Base-by-base conservation (phyloP, 129 eudicot species). In the Flaveria robusta region DNA sequence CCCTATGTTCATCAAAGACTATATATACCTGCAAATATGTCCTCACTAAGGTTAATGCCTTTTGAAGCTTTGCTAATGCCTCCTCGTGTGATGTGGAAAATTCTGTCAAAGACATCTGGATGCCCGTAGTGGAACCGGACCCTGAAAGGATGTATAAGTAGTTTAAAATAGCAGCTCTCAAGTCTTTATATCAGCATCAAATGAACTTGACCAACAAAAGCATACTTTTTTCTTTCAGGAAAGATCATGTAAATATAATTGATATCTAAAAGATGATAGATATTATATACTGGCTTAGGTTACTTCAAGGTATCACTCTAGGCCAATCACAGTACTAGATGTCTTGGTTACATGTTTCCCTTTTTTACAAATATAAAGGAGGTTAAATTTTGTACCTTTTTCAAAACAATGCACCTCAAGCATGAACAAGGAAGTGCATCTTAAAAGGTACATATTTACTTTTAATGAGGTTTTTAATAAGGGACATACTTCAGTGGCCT, bases 61-160 rank as follows among this genome's bases (percentile, higher is more conserved):
- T 82, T 79, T 23, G 99, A 95, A 70, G 99, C 91, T 86, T 95
- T 95, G 85, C 99, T 95, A 78, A 95, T 91, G 82, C 99, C 99
- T 47, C 99, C 99, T 76, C 99, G 97, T 70, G 99, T 95, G 46
- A 95, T 89, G 85, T 95, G 99, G 79, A 95, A 95, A 58, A 95
- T 89, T 70, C 97, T 85, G 64, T 95, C 97, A 24, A 95, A 95
- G 71, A 95, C 97, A 76, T 95, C 99, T 37, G 99, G 99, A 85
- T 95, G 99, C 49, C 99, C 99, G 78, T 95, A 95, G 68, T 95
- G 99, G 94, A 95, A 95, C 9, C 99, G 93, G 74, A 91, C 97
- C 92, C 99, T 95, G 79, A 63, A 52, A 47, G 64, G 20, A 71
- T 66, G 82, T 23, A 77, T 67, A 62, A 66, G 72, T 43, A 66